Evolutionary conservation across 805 yeast species (phyloP).

Genomic region (Candida pseudoglaebosa): DNA sequence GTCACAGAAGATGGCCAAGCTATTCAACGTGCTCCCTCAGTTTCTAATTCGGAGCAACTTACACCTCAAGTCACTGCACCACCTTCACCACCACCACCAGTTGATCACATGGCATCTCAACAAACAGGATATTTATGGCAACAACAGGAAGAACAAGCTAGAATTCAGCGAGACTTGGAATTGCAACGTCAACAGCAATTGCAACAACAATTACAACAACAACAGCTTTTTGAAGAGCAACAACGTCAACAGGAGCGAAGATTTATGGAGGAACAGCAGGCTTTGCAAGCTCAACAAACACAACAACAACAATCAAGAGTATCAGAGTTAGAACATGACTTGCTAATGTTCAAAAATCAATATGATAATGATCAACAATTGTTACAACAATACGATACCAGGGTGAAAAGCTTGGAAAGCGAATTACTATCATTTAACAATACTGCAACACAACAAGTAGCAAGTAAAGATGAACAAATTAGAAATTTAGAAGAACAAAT

Average conservation of each 20-base stretch:
- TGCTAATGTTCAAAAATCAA: conserved; percentile 70
- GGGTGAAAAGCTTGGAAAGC: conserved; percentile 76
- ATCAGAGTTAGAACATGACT: conserved; percentile 77
- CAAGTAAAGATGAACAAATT: conserved; percentile 72
- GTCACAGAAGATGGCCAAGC: conserved; percentile 41
- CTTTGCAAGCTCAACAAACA: conserved; percentile 62
- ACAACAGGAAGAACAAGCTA: conserved; percentile 54
- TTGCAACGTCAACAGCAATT: conserved; percentile 64
- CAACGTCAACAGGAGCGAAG: conserved; percentile 65
- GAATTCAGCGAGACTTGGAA: conserved; percentile 59
- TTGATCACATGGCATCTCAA: conserved; percentile 40
- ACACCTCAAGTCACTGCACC: conserved; percentile 41
- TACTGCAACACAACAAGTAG: conserved; percentile 68
- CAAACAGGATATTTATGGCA: conserved; percentile 56
- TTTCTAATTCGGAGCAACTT: conserved; percentile 17
- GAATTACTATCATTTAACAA: conserved; percentile 61
- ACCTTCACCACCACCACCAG: conserved; percentile 34
- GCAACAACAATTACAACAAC: conserved; percentile 65
- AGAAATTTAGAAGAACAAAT: conserved; percentile 69
- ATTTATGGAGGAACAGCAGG: conserved; percentile 67
- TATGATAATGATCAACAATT: conserved; percentile 81
- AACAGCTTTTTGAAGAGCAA: conserved; percentile 69
- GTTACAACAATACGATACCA: conserved; percentile 80
- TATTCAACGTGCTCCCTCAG: conserved; percentile 30
- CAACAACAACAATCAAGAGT: conserved; percentile 74